Base-by-base conservation (phyloP, 805 yeast species). In the Saccharomyces cerevisiae region DNA sequence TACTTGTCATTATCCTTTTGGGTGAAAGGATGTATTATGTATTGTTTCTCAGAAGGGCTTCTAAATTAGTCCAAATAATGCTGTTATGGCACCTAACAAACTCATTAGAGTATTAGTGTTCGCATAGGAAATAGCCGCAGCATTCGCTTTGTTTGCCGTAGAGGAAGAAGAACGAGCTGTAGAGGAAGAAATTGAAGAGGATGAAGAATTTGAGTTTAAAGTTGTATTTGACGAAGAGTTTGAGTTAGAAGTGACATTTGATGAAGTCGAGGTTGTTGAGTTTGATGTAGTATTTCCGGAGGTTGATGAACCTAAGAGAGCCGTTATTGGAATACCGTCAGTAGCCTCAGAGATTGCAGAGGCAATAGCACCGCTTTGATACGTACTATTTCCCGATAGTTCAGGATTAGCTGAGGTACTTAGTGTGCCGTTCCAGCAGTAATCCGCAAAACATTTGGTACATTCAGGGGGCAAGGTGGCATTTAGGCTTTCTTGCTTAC, bases 341-440 rank as follows among this genome's bases (percentile, higher is more conserved):
- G 48, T 49, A 27, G 41, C 47, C 13, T 22, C 29, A 41, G 50
- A 26, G 17, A 30, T 29, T 21, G 55, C 21, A 21, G 51, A 51
- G 11, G 54, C 17, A 21, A 30, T 41, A 9, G 47, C 29, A 41
- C 14, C 54, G 53, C 57, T 58, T 41, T 56, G 51, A 50, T 59
- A 17, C 17, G 43, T 52, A 43, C 57, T 49, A 21, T 54, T 46
- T 43, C 59, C 61, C 27, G 54, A 22, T 26, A 24, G 14, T 13
- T 55, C 59, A 11, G 62, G 57, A 47, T 54, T 48, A 46, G 68
- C 67, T 67, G 54, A 73, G 63, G 62, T 68, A 76, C 47, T 68
- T 61, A 51, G 74, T 72, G 63, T 56, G 41, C 90, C 91, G 58
- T 79, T 75, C 91, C 91, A 89, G 70, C 96, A 89, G 70, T 88